These are phyloP conservation scores for Curvularia sp. DNA, from an alignment of 2,329 filamentous ascomycete genomes.

Conservation along the genomic window DNA sequence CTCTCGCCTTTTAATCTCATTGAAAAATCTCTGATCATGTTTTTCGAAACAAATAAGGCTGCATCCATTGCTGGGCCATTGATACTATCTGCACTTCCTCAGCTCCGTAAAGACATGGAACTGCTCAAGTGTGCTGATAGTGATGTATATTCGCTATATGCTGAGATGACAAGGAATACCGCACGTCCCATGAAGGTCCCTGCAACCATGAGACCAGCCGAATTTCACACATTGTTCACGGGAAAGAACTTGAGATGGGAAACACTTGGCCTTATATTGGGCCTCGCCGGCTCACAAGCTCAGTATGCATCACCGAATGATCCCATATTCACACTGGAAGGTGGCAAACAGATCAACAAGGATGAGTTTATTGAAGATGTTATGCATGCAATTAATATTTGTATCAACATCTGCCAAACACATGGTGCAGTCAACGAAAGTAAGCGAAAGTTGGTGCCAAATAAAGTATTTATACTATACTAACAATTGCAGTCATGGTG, in stretches of 20 bases:
- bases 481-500: conserved; percentile 36
- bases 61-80: conserved; percentile 40
- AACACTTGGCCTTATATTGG: conserved; percentile 40
- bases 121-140: conserved; percentile 28
- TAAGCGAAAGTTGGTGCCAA: conserved; percentile 2
- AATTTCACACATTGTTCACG: conserved; percentile 46
- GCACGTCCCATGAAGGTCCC: conserved; percentile 42
- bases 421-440: conserved; percentile 48
- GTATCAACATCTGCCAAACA: conserved; percentile 46
- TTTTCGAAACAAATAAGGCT: conserved; percentile 39
- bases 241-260: conserved; percentile 48
- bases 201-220: conserved; percentile 39
- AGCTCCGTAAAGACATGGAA: conserved; percentile 42
- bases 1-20: conserved; percentile 41
- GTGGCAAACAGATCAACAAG: conserved; percentile 40
- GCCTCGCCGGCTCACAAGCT: conserved; percentile 39
- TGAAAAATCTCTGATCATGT: conserved; percentile 37
- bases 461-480: not conserved
- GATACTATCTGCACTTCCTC: conserved; percentile 41
- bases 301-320: conserved; percentile 43
- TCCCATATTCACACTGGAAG: conserved; percentile 42
- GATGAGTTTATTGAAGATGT: conserved; percentile 45
- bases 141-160: conserved; percentile 33
- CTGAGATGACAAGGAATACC: conserved; percentile 46
- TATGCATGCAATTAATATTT: conserved; percentile 47